Percentiles rank a stretch among this genome's conserved stretches.
Conservation (phyloP, 495 filamentous ascomycete species). For the Echria macrotheca region DNA sequence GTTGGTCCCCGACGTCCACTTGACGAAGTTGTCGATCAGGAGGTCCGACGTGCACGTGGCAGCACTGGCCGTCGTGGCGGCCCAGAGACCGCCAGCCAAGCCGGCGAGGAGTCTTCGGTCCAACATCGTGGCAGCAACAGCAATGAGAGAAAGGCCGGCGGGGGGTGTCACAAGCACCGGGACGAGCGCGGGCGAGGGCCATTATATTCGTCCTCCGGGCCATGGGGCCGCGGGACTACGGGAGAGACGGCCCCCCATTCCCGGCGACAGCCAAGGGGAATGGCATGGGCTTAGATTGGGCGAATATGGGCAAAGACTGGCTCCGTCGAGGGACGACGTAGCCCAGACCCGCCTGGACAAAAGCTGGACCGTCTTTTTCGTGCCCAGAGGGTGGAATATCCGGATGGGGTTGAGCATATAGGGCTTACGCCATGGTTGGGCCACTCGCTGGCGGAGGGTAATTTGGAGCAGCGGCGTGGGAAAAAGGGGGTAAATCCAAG, state of each 20-base stretch:
- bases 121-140: constrained; percentile 18
- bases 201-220: constrained; percentile 13
- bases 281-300: constrained; percentile 13
- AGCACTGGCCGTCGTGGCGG: constrained; percentile 19
- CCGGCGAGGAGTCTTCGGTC: constrained; percentile 21
- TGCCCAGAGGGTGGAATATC: constrained; percentile 14
- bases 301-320: constrained; percentile 9
- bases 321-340: constrained; percentile 1
- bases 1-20: constrained; percentile 47
- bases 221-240: not conserved
- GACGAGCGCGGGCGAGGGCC: constrained; percentile 6
- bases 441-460: constrained; percentile 14
- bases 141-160: not conserved
- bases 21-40: constrained; percentile 53
- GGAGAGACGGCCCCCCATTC: constrained; percentile 6
- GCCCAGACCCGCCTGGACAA: constrained; percentile 10
- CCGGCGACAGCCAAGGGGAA: constrained; percentile 8
- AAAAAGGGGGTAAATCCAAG: constrained; percentile 27
- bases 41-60: constrained; percentile 47
- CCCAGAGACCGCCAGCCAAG: constrained; percentile 22
- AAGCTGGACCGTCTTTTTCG: constrained; percentile 2
- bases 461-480: constrained; percentile 23
- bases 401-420: constrained; percentile 20
- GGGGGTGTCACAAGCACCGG: not conserved
- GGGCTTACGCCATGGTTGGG: constrained; percentile 24